Evolutionary conservation across 768 basidiomycete genomes (phyloP), one percentile per base, ranked within the genome.

Genomic region (Mycena leptocephala): DNA sequence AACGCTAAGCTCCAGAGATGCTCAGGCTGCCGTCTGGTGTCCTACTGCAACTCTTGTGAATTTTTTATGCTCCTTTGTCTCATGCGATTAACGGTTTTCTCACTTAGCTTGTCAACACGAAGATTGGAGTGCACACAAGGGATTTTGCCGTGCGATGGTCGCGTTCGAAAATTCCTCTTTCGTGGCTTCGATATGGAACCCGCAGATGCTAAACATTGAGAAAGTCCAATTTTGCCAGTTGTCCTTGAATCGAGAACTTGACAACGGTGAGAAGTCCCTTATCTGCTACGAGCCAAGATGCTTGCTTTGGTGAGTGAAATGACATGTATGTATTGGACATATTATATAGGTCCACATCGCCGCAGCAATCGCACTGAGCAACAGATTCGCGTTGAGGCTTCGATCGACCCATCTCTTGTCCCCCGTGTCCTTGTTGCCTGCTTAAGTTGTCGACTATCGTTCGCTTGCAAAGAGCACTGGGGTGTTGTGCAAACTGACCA

Each of bases 41-140:
- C 80, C 18, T 86, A 86, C 70, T 86, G 85, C 66, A 79, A 83
- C 26, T 26, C 76, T 62, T 81, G 84, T 86, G 72, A 18, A 16
- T 13, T 26, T 59, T 18, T 56, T 53, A 37, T 20, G n/a, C 11
- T 58, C 4, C 8, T 22, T 11, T n/a, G 6, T 69, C 30, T n/a
- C 14, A 33, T 9, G 28, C 6, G 24, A 14, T 13, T 39, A 18
- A 55, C 51, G 1, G 0, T 30, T n/a, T 14, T n/a, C n/a, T n/a
- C n/a, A n/a, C 10, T 13, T 6, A 62, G 69, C 46, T 7, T 70
- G 58, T 32, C 69, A 70, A 30, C 10, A 43, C n/a, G 30, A 28
- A 11, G 46, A 14, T 30, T 70, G 68, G 68, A 18, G 11, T 18
- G 3, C 41, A 0, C 68, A 70, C 32, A 70, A 70, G 14, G 16